Evolutionary conservation across 352 stramenopile species (phyloP).

Genomic region (Phytophthora pistaciae): DNA sequence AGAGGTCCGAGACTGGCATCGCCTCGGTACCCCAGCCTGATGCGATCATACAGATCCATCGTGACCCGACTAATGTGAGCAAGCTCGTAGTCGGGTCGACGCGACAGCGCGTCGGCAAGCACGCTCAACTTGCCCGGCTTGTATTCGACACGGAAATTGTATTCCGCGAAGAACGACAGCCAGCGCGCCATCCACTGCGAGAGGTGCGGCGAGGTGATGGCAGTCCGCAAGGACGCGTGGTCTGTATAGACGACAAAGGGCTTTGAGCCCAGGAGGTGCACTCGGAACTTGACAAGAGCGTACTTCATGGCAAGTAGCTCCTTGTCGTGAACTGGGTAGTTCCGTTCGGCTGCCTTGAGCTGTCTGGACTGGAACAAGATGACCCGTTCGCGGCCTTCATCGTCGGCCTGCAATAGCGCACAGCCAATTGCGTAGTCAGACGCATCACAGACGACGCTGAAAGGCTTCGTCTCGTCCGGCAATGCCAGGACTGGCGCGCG

Average conservation of each 20-base stretch:
- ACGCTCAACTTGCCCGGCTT: slow-evolving; percentile 6
- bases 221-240: neutral
- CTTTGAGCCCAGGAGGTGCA: neutral
- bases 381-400: neutral
- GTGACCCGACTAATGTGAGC: slow-evolving; percentile 2
- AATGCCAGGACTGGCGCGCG: neutral
- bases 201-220: neutral
- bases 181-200: slow-evolving; percentile 20
- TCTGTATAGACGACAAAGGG: neutral
- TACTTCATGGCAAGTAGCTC: slow-evolving; percentile 8
- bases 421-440: neutral
- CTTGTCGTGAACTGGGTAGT: neutral
- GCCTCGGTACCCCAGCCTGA: slow-evolving; percentile 4
- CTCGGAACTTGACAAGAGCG: slow-evolving; percentile 4
- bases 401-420: neutral
- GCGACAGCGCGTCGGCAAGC: neutral
- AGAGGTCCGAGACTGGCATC: neutral
- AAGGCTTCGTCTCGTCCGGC: neutral
- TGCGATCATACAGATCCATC: slow-evolving; percentile 7
- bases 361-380: neutral
- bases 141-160: slow-evolving; percentile 27
- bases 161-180: slow-evolving; percentile 32
- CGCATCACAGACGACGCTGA: neutral
- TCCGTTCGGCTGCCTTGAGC: neutral
- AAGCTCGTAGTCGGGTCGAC: neutral